Evolutionary conservation across 2,329 filamentous ascomycete genomes (phyloP), one percentile per base, ranked within the genome.

Genomic region (Diplodia intermedia): DNA sequence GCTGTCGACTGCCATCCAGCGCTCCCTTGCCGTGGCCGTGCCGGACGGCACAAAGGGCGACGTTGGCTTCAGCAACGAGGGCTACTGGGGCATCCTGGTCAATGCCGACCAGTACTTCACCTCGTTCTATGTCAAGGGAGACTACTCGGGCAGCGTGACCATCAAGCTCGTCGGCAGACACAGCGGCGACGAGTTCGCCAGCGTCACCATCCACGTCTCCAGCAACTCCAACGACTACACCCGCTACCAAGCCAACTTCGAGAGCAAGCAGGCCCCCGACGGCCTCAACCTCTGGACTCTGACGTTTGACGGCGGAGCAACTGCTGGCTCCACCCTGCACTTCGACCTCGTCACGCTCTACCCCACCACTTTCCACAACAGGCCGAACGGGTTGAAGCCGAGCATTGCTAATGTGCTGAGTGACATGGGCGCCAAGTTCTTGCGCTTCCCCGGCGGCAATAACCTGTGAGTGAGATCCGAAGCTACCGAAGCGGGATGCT

Each of bases 381-480:
- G 69, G 31, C 18, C 50, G 1, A 69, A 69, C 31, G 69, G 69
- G 6, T 14, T 69, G n/a, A 50, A 63, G 23, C 65, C 57, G 2
- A 31, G n/a, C 4, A 31, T 68, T 56, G 66, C 66, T 5, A 63
- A 68, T 36, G 60, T 57, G n/a, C n/a, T 68, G 40, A 29, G 57
- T 15, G 57, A 68, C 4, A 49, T 68, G 50, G 66, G 66, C 7
- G 66, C 15, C 0, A 83, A n/a, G 0, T 85, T 90, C 71, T 82
- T 91, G 54, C 84, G 89, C 18, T 86, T 90, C 68, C 89, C 89
- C 0, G 89, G 89, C 6, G 89, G 86, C 79, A 82, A 83, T 50
- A 83, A 88, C 75, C 82, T 88, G 67, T 68, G 11, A 33, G 66
- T 68, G 6, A 2, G n/a, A 11, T 47, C 0, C 9, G 18, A 20